Base-by-base conservation (phyloP, 1,139 yeast genomes). In the Candida sojae region DNA sequence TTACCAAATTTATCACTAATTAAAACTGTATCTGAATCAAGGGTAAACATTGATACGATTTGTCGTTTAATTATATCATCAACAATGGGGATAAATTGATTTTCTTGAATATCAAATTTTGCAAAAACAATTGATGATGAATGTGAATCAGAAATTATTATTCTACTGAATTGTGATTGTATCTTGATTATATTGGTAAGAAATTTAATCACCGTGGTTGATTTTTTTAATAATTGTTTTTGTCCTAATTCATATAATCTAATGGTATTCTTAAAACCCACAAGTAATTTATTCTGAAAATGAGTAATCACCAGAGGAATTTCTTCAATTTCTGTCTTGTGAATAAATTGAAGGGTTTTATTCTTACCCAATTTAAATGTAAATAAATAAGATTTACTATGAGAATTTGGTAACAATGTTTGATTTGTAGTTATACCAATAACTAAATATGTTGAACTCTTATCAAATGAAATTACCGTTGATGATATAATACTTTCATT, bases 1-100 rank as follows among this genome's bases (percentile, higher is more conserved):
- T 86, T 88, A 1, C 99, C 97, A 67, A 87, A 91, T 58, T 84
- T 86, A 62, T 93, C 99, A n/a, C 97, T 97, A 0, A 88, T 90
- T 36, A 88, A 70, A 0, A 88, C 78, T 0, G 97, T 90, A 50
- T 83, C 84, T 49, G 82, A 78, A 63, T 93, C 99, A 6, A 93
- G 66, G 55, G 81, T 67, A 2, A 73, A 59, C 42, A 86, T 56
- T 1, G 84, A 61, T 0, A 96, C 86, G 2, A 86, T 73, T 59
- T 86, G 88, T 32, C 97, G 73, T 42, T 83, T 75, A 44, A 85
- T 67, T 0, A 77, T 67, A 65, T 93, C 98, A 59, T 86, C 91
- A 0, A 84, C 85, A 54, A 91, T 71, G 1, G 86, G 78, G 9
- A 83, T 60, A 57, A 92, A 84, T 23, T 61, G 62, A 58, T 85